These are phyloP conservation scores for Miscanthus sacchariflorus DNA, from an alignment of 202 grass and related monocot genomes.

Conservation along the genomic window DNA sequence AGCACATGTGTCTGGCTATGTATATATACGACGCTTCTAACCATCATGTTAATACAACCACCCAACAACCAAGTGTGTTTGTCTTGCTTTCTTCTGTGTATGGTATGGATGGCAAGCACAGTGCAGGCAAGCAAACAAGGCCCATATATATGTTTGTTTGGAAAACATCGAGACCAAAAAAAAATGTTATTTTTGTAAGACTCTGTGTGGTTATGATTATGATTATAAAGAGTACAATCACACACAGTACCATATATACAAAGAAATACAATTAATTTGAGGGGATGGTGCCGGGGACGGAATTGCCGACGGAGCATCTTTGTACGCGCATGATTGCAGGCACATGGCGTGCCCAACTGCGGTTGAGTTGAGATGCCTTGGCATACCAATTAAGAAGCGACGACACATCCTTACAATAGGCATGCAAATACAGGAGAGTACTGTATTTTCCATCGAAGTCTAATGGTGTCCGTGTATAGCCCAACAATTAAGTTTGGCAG, in stretches of 20 bases:
- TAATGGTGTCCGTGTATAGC: not conserved
- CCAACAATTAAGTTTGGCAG: not conserved
- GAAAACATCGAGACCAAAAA: not conserved
- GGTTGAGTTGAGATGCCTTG: not conserved
- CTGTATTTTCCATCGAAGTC: not conserved
- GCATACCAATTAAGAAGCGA: not conserved
- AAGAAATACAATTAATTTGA: not conserved
- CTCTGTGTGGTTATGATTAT: not conserved
- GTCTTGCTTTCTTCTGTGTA: not conserved
- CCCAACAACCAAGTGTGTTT: not conserved
- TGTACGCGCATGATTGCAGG: slow-evolving; percentile 18
- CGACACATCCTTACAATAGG: not conserved
- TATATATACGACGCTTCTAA: not conserved
- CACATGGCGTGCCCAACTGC: not conserved
- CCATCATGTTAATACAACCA: not conserved
- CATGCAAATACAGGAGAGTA: not conserved
- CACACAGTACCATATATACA: not conserved
- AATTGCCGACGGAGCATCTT: slow-evolving; percentile 14
- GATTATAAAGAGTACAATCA: not conserved
- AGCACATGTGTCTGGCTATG: not conserved
- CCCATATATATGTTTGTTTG: not conserved
- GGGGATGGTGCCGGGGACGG: not conserved
- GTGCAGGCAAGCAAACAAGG: not conserved
- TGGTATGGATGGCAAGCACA: not conserved
- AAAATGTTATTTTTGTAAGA: not conserved